Percentiles rank a stretch among this genome's conserved stretches.
These are phyloP conservation scores for Colletotrichum somersetense DNA, from an alignment of 2,329 filamentous ascomycete genomes.

Conservation along the genomic window DNA sequence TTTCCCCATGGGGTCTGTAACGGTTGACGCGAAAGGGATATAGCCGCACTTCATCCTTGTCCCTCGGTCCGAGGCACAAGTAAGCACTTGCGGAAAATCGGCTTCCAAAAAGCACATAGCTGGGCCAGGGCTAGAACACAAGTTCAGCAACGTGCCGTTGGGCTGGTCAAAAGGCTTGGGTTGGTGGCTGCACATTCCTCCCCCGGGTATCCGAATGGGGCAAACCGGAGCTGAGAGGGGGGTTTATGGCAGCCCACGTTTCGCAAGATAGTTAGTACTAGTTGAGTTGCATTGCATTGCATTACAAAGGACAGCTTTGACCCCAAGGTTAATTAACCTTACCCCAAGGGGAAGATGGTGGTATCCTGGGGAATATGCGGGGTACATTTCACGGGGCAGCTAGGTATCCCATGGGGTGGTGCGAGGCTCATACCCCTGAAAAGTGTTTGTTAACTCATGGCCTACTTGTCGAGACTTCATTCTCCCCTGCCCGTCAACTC, in stretches of 20 bases:
- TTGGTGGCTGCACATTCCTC: conserved; percentile 17
- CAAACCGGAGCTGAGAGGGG: conserved; percentile 13
- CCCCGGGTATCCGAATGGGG: conserved; percentile 23
- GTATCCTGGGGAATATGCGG: conserved; percentile 24
- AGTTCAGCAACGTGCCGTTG: conserved; percentile 6
- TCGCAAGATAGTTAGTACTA: neutral
- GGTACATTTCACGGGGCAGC: conserved; percentile 16
- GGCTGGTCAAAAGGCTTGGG: neutral
- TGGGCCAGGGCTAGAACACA: neutral
- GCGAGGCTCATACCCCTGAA: conserved; percentile 4
- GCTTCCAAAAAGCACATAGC: neutral
- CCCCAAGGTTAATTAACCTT: conserved; percentile 1
- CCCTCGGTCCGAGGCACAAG: neutral
- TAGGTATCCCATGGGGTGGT: neutral
- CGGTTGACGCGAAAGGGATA: neutral
- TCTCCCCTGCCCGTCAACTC: no score
- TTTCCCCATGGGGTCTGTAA: neutral
- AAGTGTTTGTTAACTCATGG: neutral
- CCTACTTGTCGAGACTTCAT: no score
- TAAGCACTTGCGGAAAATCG: conserved; percentile 11
- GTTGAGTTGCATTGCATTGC: conserved; percentile 15
- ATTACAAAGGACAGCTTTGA: neutral
- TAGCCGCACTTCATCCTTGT: neutral
- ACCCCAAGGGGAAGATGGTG: neutral
- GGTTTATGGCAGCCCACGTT: conserved; percentile 1